phyloP scores from a whole-genome alignment of 2,329 filamentous ascomycete genomes.

The Cytospora chrysosperma region DNA sequence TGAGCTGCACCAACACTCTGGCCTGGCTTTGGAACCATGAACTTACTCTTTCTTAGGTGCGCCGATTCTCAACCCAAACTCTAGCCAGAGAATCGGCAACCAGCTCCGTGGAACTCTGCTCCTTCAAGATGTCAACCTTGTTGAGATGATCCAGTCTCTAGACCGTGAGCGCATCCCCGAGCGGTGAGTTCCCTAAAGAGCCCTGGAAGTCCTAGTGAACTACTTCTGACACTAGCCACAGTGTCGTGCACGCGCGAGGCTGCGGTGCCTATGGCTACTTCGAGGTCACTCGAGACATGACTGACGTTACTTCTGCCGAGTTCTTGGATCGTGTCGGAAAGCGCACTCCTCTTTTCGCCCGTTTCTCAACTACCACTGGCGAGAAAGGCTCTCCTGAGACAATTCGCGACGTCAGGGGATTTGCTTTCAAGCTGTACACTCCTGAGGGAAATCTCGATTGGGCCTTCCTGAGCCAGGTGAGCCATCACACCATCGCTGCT shows the following conservation, averaged over 20 bases:
- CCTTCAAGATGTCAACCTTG: slow-evolving; percentile 12
- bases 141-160: slow-evolving; percentile 14
- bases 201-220: neutral
- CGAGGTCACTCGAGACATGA: slow-evolving; percentile 58
- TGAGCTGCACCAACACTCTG: neutral
- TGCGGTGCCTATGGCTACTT: slow-evolving; percentile 55
- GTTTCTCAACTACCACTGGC: slow-evolving; percentile 18
- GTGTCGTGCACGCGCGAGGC: slow-evolving; percentile 50
- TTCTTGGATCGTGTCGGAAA: slow-evolving; percentile 55
- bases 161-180: slow-evolving; percentile 11
- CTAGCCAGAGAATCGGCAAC: slow-evolving; percentile 11
- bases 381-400: slow-evolving; percentile 46
- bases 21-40: neutral
- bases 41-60: neutral
- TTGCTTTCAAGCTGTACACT: slow-evolving; percentile 62
- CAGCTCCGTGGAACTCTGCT: slow-evolving; percentile 6
- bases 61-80: slow-evolving; percentile 4
- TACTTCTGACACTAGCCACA: neutral
- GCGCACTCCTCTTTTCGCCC: slow-evolving; percentile 45
- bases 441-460: slow-evolving; percentile 65
- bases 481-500: neutral
- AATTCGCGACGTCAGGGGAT: slow-evolving; percentile 62
- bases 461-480: slow-evolving; percentile 26
- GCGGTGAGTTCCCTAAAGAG: neutral
- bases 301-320: slow-evolving; percentile 53